phyloP scores from a whole-genome alignment of 139 green algal species.

The Dunaliella sp. region DNA sequence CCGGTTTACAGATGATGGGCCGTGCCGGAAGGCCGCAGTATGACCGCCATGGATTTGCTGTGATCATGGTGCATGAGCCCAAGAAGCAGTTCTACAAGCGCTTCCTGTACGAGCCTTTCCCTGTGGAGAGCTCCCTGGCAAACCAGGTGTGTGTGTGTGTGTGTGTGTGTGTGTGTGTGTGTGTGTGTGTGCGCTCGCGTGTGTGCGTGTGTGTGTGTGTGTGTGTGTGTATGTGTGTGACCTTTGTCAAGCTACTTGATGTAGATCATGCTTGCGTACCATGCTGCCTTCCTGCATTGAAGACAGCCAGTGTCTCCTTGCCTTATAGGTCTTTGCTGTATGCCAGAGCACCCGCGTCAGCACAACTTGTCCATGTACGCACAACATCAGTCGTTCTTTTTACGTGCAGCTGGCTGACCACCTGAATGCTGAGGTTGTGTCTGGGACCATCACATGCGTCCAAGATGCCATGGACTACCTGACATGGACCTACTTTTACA shows the following conservation, averaged over 20 bases:
- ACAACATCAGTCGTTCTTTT: too few species aligned
- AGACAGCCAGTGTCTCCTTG: too few species aligned
- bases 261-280: too few species aligned
- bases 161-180: not conserved
- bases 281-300: too few species aligned
- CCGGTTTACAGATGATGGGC: conserved; percentile 85
- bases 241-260: too few species aligned
- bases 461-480: conserved; percentile 95
- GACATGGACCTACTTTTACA: conserved; percentile 95
- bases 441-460: conserved; percentile 61
- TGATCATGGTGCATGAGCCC: conserved; percentile 96
- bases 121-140: conserved; percentile 87
- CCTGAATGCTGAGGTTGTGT: conserved; percentile 94
- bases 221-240: not conserved
- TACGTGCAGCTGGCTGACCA: conserved; percentile 78
- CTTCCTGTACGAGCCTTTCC: conserved; percentile 98
- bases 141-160: conserved; percentile 54
- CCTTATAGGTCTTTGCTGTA: too few species aligned
- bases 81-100: conserved; percentile 99
- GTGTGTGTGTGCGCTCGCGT: not conserved
- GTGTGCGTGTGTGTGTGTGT: not conserved
- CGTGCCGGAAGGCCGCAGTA: conserved; percentile 91
- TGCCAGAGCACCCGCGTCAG: too few species aligned
- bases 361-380: too few species aligned
- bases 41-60: conserved; percentile 84